A percentile compares a stretch with the other conserved stretches of the same genome.
Conservation (phyloP, 768 basidiomycete species). For the Brasilioporus rufonigricans region DNA sequence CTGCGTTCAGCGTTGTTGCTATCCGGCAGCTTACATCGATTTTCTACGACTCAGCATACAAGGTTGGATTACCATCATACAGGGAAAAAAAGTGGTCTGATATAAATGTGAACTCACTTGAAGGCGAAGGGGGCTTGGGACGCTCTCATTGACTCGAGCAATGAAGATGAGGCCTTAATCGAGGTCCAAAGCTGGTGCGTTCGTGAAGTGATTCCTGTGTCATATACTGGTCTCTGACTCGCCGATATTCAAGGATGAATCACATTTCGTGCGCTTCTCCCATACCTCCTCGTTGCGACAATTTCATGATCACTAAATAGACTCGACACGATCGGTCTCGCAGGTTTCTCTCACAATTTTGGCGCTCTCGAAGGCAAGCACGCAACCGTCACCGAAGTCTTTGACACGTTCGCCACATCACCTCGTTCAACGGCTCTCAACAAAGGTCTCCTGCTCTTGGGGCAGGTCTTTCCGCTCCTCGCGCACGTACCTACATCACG, state of each 20-base stretch:
- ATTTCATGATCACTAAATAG: slow-evolving; percentile 23
- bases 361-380: slow-evolving; percentile 47
- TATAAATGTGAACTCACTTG: neutral
- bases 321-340: slow-evolving; percentile 56
- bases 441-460: slow-evolving; percentile 36
- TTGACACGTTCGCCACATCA: slow-evolving; percentile 35
- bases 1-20: slow-evolving; percentile 39
- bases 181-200: slow-evolving; percentile 36
- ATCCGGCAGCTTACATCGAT: slow-evolving; percentile 36
- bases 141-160: slow-evolving; percentile 15
- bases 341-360: slow-evolving; percentile 60
- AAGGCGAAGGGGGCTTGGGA: slow-evolving; percentile 35
- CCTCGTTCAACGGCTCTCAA: slow-evolving; percentile 24
- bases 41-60: slow-evolving; percentile 38
- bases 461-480: slow-evolving; percentile 36
- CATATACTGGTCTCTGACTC: neutral
- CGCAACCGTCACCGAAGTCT: slow-evolving; percentile 40
- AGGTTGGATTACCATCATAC: neutral
- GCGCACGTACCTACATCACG: slow-evolving; percentile 36
- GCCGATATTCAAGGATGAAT: slow-evolving; percentile 28
- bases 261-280: slow-evolving; percentile 29
- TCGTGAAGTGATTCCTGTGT: neutral
- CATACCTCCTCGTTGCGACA: neutral
- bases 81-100: neutral
- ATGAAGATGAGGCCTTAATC: slow-evolving; percentile 22